Evolutionary conservation across 116 monocot genomes (phyloP).

Genomic region (Dioscorea cayenensis): DNA sequence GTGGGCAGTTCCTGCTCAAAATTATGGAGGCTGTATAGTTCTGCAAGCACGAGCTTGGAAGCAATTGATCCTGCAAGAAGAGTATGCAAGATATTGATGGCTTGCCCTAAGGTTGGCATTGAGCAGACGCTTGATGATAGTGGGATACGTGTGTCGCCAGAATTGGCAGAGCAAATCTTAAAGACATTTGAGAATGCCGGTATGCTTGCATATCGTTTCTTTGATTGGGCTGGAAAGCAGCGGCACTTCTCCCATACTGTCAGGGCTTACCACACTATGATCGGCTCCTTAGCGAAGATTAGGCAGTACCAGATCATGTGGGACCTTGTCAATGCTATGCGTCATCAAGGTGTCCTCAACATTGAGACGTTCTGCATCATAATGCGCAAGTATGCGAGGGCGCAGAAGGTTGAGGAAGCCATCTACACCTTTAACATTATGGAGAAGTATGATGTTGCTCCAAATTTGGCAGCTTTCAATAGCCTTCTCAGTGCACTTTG

Average conservation of each 20-base stretch:
- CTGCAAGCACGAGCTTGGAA: not conserved
- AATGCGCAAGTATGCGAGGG: conserved; percentile 81
- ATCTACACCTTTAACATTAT: conserved; percentile 89
- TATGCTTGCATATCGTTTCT: conserved; percentile 85
- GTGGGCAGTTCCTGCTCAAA: not conserved
- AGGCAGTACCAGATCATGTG: conserved; percentile 88
- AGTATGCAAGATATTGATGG: conserved; percentile 58
- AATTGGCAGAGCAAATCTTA: conserved; percentile 49
- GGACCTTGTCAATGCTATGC: conserved; percentile 76
- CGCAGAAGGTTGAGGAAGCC: conserved; percentile 73
- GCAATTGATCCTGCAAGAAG: conserved; percentile 19
- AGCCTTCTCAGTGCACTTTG: conserved; percentile 72
- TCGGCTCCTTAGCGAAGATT: conserved; percentile 83
- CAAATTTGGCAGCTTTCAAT: conserved; percentile 68
- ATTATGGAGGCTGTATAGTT: not conserved
- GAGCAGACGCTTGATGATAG: conserved; percentile 60
- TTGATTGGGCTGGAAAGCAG: conserved; percentile 67
- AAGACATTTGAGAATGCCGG: conserved; percentile 73
- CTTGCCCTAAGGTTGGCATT: conserved; percentile 52
- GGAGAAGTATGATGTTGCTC: conserved; percentile 65
- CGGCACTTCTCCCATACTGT: conserved; percentile 48
- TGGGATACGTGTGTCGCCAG: conserved; percentile 43
- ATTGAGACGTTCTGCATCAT: conserved; percentile 85
- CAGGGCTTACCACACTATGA: conserved; percentile 64
- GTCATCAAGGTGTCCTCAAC: conserved; percentile 44